Conservation (phyloP, 2,329 filamentous ascomycete genomes). For the Fusarium kyushuense region DNA sequence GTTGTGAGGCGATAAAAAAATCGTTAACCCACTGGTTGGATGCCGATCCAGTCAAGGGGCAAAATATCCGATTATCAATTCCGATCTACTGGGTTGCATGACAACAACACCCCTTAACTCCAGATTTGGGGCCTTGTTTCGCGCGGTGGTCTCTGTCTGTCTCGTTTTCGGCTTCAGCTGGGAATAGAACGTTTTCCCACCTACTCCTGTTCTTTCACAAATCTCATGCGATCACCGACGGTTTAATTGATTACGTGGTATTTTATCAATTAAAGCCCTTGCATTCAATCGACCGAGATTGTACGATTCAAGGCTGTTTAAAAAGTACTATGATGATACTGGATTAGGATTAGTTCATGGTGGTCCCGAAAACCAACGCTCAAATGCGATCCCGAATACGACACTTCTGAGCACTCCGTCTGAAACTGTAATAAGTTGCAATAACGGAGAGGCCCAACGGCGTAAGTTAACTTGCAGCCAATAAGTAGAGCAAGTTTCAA, state of each 20-base stretch:
- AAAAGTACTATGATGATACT: slow-evolving; percentile 1
- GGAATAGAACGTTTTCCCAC: background rate
- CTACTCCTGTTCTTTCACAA: slow-evolving; percentile 17
- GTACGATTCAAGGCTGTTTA: background rate
- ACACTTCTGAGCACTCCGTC: background rate
- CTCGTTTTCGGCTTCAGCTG: slow-evolving; percentile 43
- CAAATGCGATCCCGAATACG: background rate
- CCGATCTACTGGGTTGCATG: slow-evolving; percentile 34
- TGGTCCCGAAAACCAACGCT: background rate
- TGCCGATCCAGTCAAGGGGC: slow-evolving; percentile 24
- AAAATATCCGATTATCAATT: slow-evolving; percentile 41
- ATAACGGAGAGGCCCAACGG: background rate
- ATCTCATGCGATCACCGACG: background rate
- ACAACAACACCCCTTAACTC: slow-evolving; percentile 14
- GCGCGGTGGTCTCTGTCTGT: slow-evolving; percentile 34
- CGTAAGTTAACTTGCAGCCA: background rate
- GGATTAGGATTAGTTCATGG: slow-evolving; percentile 3
- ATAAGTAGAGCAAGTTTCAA: background rate
- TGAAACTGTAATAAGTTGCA: background rate
- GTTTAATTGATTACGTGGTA: background rate
- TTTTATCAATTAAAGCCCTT: slow-evolving; percentile 27
- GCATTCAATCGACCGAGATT: slow-evolving; percentile 16
- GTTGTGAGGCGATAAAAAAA: slow-evolving; percentile 11
- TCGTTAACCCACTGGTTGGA: slow-evolving; percentile 26
- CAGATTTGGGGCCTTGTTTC: slow-evolving; percentile 23